A percentile compares a stretch with the other conserved stretches of the same genome.
These are phyloP conservation scores for Phoenix roebelenii DNA, from an alignment of 176 grass and related monocot species.

Conservation along the genomic window DNA sequence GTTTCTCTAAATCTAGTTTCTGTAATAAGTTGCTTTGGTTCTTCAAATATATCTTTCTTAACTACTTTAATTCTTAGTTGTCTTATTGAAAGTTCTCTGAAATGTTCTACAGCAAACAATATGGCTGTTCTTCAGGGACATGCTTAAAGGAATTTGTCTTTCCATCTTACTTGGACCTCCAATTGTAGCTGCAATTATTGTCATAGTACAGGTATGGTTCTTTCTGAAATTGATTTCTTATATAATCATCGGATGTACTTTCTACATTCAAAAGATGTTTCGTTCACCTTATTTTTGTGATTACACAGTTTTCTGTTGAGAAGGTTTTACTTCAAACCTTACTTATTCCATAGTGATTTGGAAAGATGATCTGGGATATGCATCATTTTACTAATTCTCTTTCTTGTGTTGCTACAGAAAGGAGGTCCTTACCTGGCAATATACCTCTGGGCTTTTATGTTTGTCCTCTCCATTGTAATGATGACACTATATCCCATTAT, in stretches of 20 bases:
- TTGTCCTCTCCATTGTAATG: constrained; percentile 77
- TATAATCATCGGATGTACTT: too few species aligned
- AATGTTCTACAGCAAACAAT: constrained; percentile 69
- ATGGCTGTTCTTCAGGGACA: constrained; percentile 88
- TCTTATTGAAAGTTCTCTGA: not conserved
- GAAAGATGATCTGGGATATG: too few species aligned
- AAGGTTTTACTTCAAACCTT: too few species aligned
- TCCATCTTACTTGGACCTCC: constrained; percentile 76
- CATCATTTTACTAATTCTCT: not conserved
- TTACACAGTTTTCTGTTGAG: too few species aligned
- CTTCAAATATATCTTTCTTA: too few species aligned
- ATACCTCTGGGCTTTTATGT: constrained; percentile 98
- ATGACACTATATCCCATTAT: constrained; percentile 89
- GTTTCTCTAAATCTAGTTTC: too few species aligned
- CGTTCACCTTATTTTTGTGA: too few species aligned
- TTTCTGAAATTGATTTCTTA: too few species aligned
- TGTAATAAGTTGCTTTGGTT: too few species aligned
- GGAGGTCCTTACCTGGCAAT: constrained; percentile 97
- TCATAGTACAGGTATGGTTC: constrained; percentile 73
- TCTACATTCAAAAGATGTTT: too few species aligned
- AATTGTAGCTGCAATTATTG: constrained; percentile 81
- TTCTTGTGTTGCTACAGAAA: constrained; percentile 50
- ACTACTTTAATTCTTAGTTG: too few species aligned
- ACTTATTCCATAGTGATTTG: too few species aligned
- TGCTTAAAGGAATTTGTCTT: constrained; percentile 79